Evolutionary conservation across 2,329 filamentous ascomycete species (phyloP).

Genomic region (Pestalotiopsis fici): DNA sequence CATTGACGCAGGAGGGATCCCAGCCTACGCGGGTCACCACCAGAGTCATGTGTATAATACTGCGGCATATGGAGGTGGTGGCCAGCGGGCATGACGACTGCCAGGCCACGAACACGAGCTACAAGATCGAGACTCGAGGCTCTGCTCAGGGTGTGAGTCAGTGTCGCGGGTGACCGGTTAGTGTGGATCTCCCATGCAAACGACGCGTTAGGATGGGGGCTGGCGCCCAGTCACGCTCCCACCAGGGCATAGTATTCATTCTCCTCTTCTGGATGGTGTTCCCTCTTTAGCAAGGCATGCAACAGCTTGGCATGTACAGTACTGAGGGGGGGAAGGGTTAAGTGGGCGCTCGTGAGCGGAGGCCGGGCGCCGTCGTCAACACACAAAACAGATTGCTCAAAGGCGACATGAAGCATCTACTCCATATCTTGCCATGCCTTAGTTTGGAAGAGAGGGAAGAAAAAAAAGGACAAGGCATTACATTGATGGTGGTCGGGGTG

Average conservation of each 20-base stretch:
- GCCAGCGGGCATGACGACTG: conserved; percentile 40
- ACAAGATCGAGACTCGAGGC: not conserved
- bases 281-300: not conserved
- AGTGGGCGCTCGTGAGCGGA: not conserved
- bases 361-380: not conserved
- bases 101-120: not conserved
- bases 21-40: conserved; percentile 29
- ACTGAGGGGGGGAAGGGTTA: not conserved
- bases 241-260: not conserved
- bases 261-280: not conserved
- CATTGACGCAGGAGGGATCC: conserved; percentile 22
- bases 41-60: conserved; percentile 43
- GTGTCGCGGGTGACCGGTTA: conserved; percentile 1
- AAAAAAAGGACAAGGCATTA: not conserved
- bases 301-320: not conserved
- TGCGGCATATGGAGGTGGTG: conserved; percentile 42
- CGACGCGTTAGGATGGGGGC: not conserved
- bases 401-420: no score
- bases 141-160: conserved; percentile 1
- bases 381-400: not conserved
- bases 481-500: not conserved
- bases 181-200: not conserved
- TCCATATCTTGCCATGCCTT: not conserved
- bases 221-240: not conserved
- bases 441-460: not conserved